phyloP scores from a whole-genome alignment of 306 rosid genomes.

The Abrus precatorius region DNA sequence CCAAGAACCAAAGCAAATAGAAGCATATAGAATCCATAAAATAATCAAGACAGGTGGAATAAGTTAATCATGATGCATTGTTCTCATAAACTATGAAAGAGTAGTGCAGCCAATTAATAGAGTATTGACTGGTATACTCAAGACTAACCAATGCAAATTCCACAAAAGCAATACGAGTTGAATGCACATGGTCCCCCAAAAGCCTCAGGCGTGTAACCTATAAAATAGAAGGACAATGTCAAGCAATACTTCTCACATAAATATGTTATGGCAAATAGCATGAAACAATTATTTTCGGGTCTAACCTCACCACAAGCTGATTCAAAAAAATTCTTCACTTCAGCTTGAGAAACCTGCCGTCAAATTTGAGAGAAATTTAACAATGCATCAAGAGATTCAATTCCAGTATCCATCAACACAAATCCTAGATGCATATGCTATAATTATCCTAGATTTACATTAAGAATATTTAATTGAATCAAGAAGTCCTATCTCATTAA shows the following conservation, averaged over 20 bases:
- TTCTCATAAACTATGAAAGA: conserved; percentile 21
- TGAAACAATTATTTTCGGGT: conserved; percentile 29
- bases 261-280: conserved; percentile 28
- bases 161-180: conserved; percentile 98
- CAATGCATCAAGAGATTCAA: conserved; percentile 28
- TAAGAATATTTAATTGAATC: not conserved
- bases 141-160: conserved; percentile 77
- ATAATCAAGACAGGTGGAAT: not conserved
- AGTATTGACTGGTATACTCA: not conserved
- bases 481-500: not conserved
- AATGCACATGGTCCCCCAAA: conserved; percentile 96
- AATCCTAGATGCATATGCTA: not conserved
- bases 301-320: conserved; percentile 93
- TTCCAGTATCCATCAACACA: conserved; percentile 13
- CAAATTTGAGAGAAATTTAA: conserved; percentile 16
- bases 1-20: conserved; percentile 23
- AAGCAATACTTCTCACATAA: conserved; percentile 37
- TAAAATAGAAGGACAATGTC: conserved; percentile 28
- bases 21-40: conserved; percentile 25
- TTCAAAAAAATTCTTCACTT: conserved; percentile 94
- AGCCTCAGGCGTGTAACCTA: conserved; percentile 97
- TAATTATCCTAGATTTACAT: not conserved
- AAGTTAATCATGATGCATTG: not conserved
- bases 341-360: conserved; percentile 88
- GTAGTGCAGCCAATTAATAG: not conserved